phyloP scores from a whole-genome alignment of 108 stramenopile genomes.

The Bacterosira constricta region DNA sequence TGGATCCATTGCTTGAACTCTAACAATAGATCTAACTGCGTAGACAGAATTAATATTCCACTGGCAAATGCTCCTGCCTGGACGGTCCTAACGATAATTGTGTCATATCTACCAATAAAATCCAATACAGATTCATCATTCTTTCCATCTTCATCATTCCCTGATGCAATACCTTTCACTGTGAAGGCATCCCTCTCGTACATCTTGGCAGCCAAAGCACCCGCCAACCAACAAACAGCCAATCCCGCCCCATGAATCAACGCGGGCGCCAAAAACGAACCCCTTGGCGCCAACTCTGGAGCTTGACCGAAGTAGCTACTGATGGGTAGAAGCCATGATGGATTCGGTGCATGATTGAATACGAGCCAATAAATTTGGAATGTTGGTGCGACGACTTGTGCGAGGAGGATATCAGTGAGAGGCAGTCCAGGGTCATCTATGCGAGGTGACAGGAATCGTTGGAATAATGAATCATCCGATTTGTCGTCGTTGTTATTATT shows the following conservation, averaged over 20 bases:
- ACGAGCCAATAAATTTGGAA: slow-evolving; percentile 67
- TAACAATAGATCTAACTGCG: slow-evolving; percentile 73
- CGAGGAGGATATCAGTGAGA: slow-evolving; percentile 64
- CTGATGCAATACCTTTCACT: background rate
- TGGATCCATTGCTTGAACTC: slow-evolving; percentile 68
- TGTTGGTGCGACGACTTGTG: slow-evolving; percentile 77
- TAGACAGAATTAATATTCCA: slow-evolving; percentile 71
- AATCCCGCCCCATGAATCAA: slow-evolving; percentile 81
- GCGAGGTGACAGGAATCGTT: slow-evolving; percentile 66
- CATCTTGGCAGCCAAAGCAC: slow-evolving; percentile 69
- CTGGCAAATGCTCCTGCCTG: slow-evolving; percentile 80
- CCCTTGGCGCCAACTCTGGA: slow-evolving; percentile 46
- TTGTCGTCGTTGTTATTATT: background rate
- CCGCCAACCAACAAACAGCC: slow-evolving; percentile 76
- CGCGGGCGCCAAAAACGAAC: slow-evolving; percentile 75
- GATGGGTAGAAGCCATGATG: slow-evolving; percentile 74
- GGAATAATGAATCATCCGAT: background rate
- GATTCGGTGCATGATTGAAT: slow-evolving; percentile 55
- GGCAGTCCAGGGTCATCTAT: slow-evolving; percentile 79
- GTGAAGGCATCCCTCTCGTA: slow-evolving; percentile 66
- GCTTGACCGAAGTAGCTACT: slow-evolving; percentile 21
- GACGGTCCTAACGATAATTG: slow-evolving; percentile 41
- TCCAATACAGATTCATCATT: background rate
- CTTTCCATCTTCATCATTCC: background rate
- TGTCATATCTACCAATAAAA: slow-evolving; percentile 16